Conservation (phyloP, 78 protist species). For the Thecamonas trahens region DNA sequence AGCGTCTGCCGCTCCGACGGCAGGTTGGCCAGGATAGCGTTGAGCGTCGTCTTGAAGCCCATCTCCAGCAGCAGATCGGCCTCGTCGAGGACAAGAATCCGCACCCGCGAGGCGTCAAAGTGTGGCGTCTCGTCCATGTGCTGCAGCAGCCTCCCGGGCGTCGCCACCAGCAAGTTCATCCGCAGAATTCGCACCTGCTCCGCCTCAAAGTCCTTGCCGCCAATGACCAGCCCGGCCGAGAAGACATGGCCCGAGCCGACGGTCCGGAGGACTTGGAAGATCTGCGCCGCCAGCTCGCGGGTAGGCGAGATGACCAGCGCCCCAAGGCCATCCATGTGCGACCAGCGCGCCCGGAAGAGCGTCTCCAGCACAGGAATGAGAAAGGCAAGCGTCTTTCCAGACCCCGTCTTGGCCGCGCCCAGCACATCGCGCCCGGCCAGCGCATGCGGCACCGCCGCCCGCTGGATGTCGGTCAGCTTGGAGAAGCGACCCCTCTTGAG, state of each 20-base stretch:
- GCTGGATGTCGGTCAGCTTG: slow-evolving; percentile 78
- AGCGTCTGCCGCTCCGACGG: slow-evolving; percentile 76
- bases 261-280: slow-evolving; percentile 77
- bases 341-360: slow-evolving; percentile 70
- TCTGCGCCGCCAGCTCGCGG: slow-evolving; percentile 97
- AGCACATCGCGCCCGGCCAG: slow-evolving; percentile 84
- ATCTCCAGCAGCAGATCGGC: slow-evolving; percentile 92
- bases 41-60: slow-evolving; percentile 78
- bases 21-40: slow-evolving; percentile 69
- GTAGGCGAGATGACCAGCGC: slow-evolving; percentile 95
- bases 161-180: slow-evolving; percentile 88
- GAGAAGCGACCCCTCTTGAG: slow-evolving; percentile 30
- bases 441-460: slow-evolving; percentile 70
- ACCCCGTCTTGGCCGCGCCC: slow-evolving; percentile 94
- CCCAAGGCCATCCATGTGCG: slow-evolving; percentile 80
- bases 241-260: slow-evolving; percentile 65
- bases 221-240: slow-evolving; percentile 88
- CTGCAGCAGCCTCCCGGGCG: slow-evolving; percentile 97
- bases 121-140: slow-evolving; percentile 88
- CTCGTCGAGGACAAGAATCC: slow-evolving; percentile 83
- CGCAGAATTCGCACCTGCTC: slow-evolving; percentile 44
- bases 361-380: slow-evolving; percentile 82
- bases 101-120: slow-evolving; percentile 24
- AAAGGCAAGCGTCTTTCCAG: slow-evolving; percentile 93
- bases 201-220: slow-evolving; percentile 68